Percentiles rank a stretch among this genome's conserved stretches.
These are phyloP conservation scores for Tricholoma bakamatsutake DNA, from an alignment of 768 basidiomycete species.

Conservation along the genomic window DNA sequence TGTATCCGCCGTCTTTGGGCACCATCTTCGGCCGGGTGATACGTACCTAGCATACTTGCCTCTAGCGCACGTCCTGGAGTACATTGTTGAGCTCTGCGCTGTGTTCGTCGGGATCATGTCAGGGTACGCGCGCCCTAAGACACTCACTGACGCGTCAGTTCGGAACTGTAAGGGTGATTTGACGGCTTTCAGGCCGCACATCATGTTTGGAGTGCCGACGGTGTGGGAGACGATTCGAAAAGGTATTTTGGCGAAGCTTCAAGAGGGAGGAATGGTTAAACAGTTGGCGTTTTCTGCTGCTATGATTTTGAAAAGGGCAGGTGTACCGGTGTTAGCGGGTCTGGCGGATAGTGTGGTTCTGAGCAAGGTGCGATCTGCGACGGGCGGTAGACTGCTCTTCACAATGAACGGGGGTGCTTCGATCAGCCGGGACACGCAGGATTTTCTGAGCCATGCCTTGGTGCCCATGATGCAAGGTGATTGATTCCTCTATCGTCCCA, in stretches of 20 bases:
- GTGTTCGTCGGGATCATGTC: slow-evolving; percentile 71
- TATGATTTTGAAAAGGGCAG: slow-evolving; percentile 64
- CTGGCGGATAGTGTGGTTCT: slow-evolving; percentile 76
- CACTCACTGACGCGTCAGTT: slow-evolving; percentile 87
- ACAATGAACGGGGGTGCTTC: slow-evolving; percentile 85
- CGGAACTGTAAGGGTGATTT: slow-evolving; percentile 85
- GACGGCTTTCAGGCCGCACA: slow-evolving; percentile 71
- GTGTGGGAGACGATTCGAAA: slow-evolving; percentile 98
- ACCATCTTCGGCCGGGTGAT: slow-evolving; percentile 54
- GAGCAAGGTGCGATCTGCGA: slow-evolving; percentile 69
- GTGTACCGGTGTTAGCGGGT: slow-evolving; percentile 55
- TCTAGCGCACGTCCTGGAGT: slow-evolving; percentile 93
- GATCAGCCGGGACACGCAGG: slow-evolving; percentile 81
- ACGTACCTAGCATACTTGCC: slow-evolving; percentile 88
- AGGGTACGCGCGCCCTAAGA: slow-evolving; percentile 93
- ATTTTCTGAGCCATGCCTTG: slow-evolving; percentile 78
- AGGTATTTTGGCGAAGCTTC: slow-evolving; percentile 82
- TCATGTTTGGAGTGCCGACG: slow-evolving; percentile 93
- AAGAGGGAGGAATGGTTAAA: slow-evolving; percentile 58
- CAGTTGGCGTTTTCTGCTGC: slow-evolving; percentile 78
- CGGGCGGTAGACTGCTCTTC: slow-evolving; percentile 81
- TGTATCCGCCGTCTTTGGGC: slow-evolving; percentile 62
- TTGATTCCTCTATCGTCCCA: neutral
- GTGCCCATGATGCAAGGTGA: slow-evolving; percentile 84
- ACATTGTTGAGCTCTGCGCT: slow-evolving; percentile 80